Conservation (phyloP, 768 basidiomycete species). For the Tephrocybe sp. region DNA sequence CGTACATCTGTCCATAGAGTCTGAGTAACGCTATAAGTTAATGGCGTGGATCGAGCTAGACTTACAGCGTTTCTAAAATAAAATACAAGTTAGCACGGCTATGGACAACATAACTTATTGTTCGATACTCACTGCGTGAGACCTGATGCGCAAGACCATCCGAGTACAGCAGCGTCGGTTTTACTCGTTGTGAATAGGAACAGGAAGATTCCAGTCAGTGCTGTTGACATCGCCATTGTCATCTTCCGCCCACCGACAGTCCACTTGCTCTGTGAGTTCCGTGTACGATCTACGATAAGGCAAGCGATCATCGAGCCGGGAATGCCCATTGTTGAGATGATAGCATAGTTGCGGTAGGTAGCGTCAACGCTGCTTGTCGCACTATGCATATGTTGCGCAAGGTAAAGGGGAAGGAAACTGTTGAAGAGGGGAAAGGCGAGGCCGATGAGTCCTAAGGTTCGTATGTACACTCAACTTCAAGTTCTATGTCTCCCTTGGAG, state of each 20-base stretch:
- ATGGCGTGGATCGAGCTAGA: too few species aligned
- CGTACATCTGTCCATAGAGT: too few species aligned
- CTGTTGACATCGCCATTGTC: conserved; percentile 45
- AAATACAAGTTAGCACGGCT: too few species aligned
- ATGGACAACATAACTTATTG: too few species aligned
- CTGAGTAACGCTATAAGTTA: too few species aligned
- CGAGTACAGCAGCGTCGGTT: conserved; percentile 37
- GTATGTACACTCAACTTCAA: neutral
- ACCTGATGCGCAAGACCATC: conserved; percentile 49
- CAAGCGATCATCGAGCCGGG: conserved; percentile 50
- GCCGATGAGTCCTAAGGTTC: conserved; percentile 39
- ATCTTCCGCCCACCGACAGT: conserved; percentile 45
- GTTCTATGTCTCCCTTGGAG: neutral
- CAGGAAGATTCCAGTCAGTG: conserved; percentile 45
- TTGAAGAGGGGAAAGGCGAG: conserved; percentile 56
- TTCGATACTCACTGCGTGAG: too few species aligned
- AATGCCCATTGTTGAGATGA: conserved; percentile 45
- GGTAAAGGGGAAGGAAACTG: conserved; percentile 50
- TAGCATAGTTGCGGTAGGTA: conserved; percentile 50
- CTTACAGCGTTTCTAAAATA: too few species aligned
- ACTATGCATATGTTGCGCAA: conserved; percentile 32
- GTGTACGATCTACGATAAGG: conserved; percentile 43
- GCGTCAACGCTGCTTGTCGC: conserved; percentile 17
- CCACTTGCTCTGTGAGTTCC: conserved; percentile 27
- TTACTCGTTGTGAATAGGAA: conserved; percentile 52